Percentiles rank a stretch among this genome's conserved stretches.
Conservation (phyloP, 257 asterid species). For the Solanum chiquidenum region DNA sequence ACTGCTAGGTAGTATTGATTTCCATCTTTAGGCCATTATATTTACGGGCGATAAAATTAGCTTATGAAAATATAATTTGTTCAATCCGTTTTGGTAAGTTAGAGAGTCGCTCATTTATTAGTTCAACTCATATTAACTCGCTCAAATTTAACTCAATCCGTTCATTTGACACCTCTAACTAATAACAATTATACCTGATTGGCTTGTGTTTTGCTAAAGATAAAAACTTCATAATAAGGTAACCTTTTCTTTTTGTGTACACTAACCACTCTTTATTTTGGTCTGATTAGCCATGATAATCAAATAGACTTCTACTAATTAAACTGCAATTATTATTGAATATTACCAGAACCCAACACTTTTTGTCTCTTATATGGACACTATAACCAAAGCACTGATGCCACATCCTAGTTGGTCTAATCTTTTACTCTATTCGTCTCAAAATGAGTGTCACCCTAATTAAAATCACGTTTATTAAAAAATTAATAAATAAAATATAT, state of each 20-base stretch:
- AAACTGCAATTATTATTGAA: not conserved
- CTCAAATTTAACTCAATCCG: not conserved
- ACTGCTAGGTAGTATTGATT: not conserved
- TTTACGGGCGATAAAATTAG: rapidly evolving
- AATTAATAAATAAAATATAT: too few species aligned
- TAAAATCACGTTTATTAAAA: too few species aligned
- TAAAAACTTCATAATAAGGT: not conserved
- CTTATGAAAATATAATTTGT: not conserved
- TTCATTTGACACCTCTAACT: not conserved
- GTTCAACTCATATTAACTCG: too few species aligned
- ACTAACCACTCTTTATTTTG: not conserved
- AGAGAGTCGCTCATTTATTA: too few species aligned
- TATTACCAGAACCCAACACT: not conserved
- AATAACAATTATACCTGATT: not conserved
- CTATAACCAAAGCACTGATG: not conserved
- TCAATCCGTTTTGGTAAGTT: rapidly evolving
- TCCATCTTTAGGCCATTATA: not conserved
- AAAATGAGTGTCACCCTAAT: not conserved
- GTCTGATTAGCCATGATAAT: not conserved
- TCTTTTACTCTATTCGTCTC: not conserved
- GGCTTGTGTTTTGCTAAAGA: not conserved
- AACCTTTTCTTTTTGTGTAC: not conserved
- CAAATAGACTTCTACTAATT: not conserved
- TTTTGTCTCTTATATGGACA: not conserved
- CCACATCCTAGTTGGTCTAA: not conserved